Conservation (phyloP, 1,284 basidiomycete species). For the Boletellus dicymbophilus region DNA sequence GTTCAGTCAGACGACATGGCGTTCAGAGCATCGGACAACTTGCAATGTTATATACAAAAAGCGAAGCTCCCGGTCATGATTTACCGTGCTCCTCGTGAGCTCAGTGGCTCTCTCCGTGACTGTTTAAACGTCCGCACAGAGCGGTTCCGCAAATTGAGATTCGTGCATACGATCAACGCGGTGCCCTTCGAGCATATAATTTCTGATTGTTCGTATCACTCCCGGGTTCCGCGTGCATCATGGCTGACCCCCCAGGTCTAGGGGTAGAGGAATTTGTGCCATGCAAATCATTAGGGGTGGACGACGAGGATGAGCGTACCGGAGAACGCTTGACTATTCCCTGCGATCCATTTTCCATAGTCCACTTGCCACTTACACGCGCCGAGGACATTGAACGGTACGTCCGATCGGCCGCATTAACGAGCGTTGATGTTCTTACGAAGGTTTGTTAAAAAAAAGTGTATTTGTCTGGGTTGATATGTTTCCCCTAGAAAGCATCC, state of each 20-base stretch:
- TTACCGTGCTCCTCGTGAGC: constrained; percentile 36
- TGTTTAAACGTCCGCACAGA: constrained; percentile 47
- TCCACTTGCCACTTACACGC: constrained; percentile 25
- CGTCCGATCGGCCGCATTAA: constrained; percentile 1
- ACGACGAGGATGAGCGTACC: constrained; percentile 39
- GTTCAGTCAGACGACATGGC: too few species aligned
- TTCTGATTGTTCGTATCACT: constrained; percentile 36
- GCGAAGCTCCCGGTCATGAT: constrained; percentile 51
- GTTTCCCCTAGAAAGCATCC: constrained; percentile 55
- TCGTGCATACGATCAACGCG: constrained; percentile 40
- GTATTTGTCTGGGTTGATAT: constrained; percentile 47
- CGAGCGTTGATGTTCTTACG: constrained; percentile 10
- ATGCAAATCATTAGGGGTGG: constrained; percentile 32
- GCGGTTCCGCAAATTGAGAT: constrained; percentile 47
- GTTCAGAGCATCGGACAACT: constrained; percentile 42
- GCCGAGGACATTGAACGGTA: constrained; percentile 44
- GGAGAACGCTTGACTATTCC: constrained; percentile 49
- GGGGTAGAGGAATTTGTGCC: constrained; percentile 42
- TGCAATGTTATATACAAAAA: constrained; percentile 47
- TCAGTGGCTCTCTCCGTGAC: constrained; percentile 45
- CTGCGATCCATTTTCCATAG: constrained; percentile 40
- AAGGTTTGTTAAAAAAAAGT: constrained; percentile 29
- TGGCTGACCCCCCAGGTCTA: constrained; percentile 19
- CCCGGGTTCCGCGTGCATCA: neutral
- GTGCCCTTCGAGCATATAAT: constrained; percentile 34